These are phyloP conservation scores for Apophysomyces ossiformis DNA, from an alignment of 371 early-diverging fungal genomes.

Conservation along the genomic window DNA sequence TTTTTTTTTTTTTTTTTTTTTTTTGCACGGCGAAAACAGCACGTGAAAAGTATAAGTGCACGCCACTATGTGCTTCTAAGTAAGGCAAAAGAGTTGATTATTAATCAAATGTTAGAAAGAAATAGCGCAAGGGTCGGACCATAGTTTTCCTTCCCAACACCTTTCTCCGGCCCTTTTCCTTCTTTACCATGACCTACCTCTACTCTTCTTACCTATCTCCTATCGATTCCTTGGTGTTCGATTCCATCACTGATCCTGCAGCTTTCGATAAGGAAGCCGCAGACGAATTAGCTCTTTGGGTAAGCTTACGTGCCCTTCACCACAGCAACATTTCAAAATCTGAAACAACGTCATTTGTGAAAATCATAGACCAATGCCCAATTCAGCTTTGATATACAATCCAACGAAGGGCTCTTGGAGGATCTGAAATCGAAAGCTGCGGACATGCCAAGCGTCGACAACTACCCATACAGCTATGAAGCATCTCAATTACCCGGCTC, in stretches of 20 bases:
- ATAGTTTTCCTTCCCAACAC: neutral
- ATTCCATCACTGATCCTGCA: neutral
- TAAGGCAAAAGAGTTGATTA: no score
- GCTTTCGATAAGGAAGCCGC: slow-evolving; percentile 47
- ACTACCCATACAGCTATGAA: neutral
- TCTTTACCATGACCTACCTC: neutral
- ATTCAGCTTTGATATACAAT: slow-evolving; percentile 11
- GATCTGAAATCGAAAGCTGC: neutral
- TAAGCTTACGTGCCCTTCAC: neutral
- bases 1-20: no score
- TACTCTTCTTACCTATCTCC: neutral
- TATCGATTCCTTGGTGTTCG: neutral
- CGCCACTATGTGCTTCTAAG: no score
- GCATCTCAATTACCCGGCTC: neutral
- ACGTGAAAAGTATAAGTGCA: no score
- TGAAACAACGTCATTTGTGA: neutral
- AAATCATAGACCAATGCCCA: slow-evolving; percentile 7
- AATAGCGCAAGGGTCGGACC: no score
- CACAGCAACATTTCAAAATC: neutral
- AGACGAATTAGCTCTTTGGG: slow-evolving; percentile 37
- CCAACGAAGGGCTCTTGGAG: neutral
- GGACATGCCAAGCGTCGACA: neutral
- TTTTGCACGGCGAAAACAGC: no score
- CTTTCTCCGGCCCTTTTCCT: neutral
- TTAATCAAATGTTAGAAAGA: no score